These are phyloP conservation scores for Aegilops bicornis DNA, from an alignment of 176 grass and related monocot species.

Conservation along the genomic window DNA sequence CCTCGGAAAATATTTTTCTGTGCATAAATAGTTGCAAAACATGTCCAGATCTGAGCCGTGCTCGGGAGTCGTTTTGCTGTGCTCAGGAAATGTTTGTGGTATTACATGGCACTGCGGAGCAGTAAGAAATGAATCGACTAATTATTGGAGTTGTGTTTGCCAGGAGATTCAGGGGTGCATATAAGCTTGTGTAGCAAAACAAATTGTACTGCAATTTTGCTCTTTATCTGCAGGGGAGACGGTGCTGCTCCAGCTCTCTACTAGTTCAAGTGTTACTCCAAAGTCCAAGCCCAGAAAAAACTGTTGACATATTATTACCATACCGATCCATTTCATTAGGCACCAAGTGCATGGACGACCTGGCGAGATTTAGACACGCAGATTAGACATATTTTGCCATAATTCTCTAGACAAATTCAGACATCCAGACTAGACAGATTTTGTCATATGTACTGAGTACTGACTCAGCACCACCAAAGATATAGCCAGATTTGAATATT, in stretches of 20 bases:
- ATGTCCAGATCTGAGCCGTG: no score
- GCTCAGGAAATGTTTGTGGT: neutral
- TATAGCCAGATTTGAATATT: neutral
- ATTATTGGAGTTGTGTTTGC: neutral
- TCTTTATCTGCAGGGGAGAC: neutral
- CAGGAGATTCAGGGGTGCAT: neutral
- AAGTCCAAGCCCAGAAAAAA: neutral
- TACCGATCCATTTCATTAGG: neutral
- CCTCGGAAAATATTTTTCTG: no score
- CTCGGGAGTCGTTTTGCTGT: no score
- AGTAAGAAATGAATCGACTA: neutral
- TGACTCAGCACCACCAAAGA: neutral
- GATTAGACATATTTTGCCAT: constrained; percentile 17
- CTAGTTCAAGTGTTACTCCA: neutral
- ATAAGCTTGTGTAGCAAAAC: neutral
- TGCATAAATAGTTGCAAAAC: no score
- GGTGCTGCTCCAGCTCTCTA: neutral
- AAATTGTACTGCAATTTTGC: neutral
- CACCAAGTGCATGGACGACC: neutral
- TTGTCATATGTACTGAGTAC: neutral
- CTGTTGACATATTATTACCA: no score
- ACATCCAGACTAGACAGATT: constrained; percentile 1
- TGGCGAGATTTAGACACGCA: neutral
- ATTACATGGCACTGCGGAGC: no score
- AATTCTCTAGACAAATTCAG: neutral